Percentiles rank a stretch among this genome's conserved stretches.
Evolutionary conservation across 495 filamentous ascomycete species (phyloP).

Genomic region (Penicillium macrosclerotiorum): DNA sequence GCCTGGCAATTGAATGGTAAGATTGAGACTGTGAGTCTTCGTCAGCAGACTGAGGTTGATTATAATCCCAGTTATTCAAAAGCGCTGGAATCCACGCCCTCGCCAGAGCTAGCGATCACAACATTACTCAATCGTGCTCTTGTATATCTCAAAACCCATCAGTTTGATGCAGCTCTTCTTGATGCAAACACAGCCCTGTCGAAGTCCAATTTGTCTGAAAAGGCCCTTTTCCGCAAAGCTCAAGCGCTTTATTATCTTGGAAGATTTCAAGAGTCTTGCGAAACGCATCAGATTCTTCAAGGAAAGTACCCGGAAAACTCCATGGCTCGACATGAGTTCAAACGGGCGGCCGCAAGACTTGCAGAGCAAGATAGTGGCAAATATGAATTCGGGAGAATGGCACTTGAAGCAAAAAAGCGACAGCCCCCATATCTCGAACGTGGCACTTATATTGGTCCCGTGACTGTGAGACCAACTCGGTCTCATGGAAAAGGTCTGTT

Average conservation of each 20-base stretch:
- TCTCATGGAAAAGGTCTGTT: constrained; percentile 45
- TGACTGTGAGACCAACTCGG: constrained; percentile 15
- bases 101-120: constrained; percentile 12
- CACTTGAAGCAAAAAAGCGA: constrained; percentile 27
- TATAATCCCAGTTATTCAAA: constrained; percentile 21
- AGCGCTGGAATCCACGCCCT: constrained; percentile 23
- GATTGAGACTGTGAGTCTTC: background rate
- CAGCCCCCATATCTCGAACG: constrained; percentile 39
- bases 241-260: constrained; percentile 42
- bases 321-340: constrained; percentile 16
- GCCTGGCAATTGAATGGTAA: constrained; percentile 25
- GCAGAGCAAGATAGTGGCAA: constrained; percentile 21
- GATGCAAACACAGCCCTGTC: too few species aligned
- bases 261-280: constrained; percentile 34
- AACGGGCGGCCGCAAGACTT: constrained; percentile 9
- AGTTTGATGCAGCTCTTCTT: constrained; percentile 44
- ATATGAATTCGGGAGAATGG: constrained; percentile 43
- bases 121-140: constrained; percentile 41
- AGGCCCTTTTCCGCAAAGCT: constrained; percentile 43
- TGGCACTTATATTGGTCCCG: constrained; percentile 40
- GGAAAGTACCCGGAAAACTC: constrained; percentile 19
- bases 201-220: constrained; percentile 28
- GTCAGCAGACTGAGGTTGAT: background rate
- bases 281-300: constrained; percentile 17
- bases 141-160: constrained; percentile 36